These are phyloP conservation scores for Clonostachys rhizophaga DNA, from an alignment of 2,329 filamentous ascomycete species.

Conservation along the genomic window DNA sequence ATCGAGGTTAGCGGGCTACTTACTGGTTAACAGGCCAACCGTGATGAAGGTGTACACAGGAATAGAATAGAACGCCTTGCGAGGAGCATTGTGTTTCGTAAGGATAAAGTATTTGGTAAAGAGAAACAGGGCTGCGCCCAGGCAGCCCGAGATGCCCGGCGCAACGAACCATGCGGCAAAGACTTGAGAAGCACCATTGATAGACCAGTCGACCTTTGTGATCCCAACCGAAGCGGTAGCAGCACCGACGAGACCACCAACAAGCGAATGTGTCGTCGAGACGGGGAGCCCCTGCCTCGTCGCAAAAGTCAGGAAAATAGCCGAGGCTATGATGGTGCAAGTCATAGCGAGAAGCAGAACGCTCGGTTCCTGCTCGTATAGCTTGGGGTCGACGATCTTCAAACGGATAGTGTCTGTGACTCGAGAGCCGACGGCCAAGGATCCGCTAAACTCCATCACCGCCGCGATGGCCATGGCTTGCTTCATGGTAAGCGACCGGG, in stretches of 20 bases:
- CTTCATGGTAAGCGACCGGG: conserved; percentile 47
- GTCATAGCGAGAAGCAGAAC: conserved; percentile 35
- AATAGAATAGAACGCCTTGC: conserved; percentile 24
- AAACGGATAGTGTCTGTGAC: conserved; percentile 42
- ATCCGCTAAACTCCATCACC: conserved; percentile 43
- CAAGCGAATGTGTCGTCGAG: conserved; percentile 40
- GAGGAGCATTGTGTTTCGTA: conserved; percentile 17
- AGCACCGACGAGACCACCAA: conserved; percentile 34
- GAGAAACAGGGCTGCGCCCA: conserved; percentile 10
- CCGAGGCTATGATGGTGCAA: conserved; percentile 27
- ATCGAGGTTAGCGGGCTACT: no score
- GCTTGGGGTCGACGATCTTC: conserved; percentile 32
- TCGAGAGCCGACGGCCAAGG: conserved; percentile 39
- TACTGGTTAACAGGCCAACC: conserved; percentile 20
- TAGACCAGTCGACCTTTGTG: conserved; percentile 10
- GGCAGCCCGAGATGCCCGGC: conserved; percentile 7
- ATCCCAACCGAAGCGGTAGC: conserved; percentile 24
- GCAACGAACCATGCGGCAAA: conserved; percentile 12
- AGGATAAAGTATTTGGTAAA: conserved; percentile 6
- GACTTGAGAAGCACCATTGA: conserved; percentile 11
- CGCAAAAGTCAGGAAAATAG: conserved; percentile 34
- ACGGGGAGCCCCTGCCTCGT: conserved; percentile 26
- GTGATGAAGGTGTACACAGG: conserved; percentile 31
- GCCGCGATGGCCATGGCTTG: conserved; percentile 32
- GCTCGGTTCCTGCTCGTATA: conserved; percentile 21